phyloP scores from a whole-genome alignment of 2,329 filamentous ascomycete species.

The Exophiala alcalophila region DNA sequence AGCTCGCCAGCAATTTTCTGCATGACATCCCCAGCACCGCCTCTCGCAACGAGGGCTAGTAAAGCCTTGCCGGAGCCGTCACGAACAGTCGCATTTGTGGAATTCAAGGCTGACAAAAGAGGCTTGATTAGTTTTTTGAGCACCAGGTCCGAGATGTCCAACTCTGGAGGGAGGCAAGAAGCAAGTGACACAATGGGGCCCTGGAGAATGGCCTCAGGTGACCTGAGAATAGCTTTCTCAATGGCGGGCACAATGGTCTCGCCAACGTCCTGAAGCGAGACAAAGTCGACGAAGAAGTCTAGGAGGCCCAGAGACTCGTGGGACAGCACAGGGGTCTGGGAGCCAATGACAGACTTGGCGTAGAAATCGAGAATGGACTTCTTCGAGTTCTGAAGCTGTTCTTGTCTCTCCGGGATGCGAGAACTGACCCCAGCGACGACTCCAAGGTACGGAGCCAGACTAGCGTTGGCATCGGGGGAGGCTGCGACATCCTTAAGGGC shows the following conservation, averaged over 20 bases:
- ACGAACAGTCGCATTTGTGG: conserved; percentile 75
- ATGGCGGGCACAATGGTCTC: conserved; percentile 74
- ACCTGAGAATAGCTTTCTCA: conserved; percentile 83
- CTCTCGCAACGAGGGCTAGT: conserved; percentile 62
- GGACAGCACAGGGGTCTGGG: conserved; percentile 65
- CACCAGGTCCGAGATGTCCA: conserved; percentile 77
- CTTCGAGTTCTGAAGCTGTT: conserved; percentile 64
- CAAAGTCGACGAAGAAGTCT: conserved; percentile 80
- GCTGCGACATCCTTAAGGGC: conserved; percentile 65
- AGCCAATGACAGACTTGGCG: conserved; percentile 77
- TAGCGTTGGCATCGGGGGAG: conserved; percentile 63
- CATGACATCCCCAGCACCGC: conserved; percentile 57
- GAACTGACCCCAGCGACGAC: conserved; percentile 83
- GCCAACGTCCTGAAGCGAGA: conserved; percentile 69
- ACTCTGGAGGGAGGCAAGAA: conserved; percentile 61
- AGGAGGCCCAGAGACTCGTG: conserved; percentile 70
- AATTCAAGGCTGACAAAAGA: conserved; percentile 85
- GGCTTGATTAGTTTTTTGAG: conserved; percentile 75
- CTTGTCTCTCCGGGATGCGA: conserved; percentile 63
- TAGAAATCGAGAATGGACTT: conserved; percentile 78
- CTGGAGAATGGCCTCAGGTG: conserved; percentile 83
- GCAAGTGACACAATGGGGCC: conserved; percentile 74
- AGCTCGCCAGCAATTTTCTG: conserved; percentile 74
- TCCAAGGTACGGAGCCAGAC: conserved; percentile 75
- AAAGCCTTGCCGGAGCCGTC: conserved; percentile 74